phyloP scores from a whole-genome alignment of 2,329 filamentous ascomycete species.

The Tolypocladium cylindrosporum region DNA sequence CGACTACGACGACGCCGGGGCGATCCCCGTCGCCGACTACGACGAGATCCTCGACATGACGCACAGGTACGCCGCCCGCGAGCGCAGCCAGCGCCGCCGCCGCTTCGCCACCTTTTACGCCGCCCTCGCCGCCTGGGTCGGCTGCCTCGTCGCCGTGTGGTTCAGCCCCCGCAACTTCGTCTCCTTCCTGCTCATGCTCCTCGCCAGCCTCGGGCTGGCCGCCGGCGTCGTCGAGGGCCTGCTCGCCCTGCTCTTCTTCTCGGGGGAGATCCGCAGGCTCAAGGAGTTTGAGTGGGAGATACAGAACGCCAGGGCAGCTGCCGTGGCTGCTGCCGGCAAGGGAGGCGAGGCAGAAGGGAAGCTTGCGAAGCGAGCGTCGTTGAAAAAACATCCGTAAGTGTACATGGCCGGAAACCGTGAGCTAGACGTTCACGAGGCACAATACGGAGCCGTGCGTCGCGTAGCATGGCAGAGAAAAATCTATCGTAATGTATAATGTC shows the following conservation, averaged over 20 bases:
- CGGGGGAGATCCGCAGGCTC: conserved; percentile 70
- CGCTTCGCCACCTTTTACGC: conserved; percentile 65
- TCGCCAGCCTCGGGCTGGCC: conserved; percentile 68
- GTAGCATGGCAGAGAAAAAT: background rate
- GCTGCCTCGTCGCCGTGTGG: conserved; percentile 75
- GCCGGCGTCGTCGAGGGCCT: conserved; percentile 76
- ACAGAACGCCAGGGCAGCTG: conserved; percentile 47
- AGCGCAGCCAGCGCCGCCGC: conserved; percentile 60
- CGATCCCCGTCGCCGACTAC: conserved; percentile 20
- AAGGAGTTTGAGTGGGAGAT: conserved; percentile 95
- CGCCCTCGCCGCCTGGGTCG: conserved; percentile 58
- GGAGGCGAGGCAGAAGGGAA: background rate
- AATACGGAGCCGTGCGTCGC: too few species aligned
- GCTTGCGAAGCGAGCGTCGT: background rate
- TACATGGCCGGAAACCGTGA: too few species aligned
- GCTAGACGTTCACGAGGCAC: background rate
- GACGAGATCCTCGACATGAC: conserved; percentile 67
- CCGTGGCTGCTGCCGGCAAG: conserved; percentile 17
- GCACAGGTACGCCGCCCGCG: conserved; percentile 56
- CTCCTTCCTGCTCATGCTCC: conserved; percentile 67
- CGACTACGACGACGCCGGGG: conserved; percentile 7
- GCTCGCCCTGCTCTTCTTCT: conserved; percentile 79
- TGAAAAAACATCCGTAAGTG: background rate
- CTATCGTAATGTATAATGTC: conserved; percentile 1
- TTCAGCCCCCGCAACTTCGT: conserved; percentile 71